These are phyloP conservation scores for Silene conica DNA, from an alignment of 148 eudicot genomes.

Conservation along the genomic window DNA sequence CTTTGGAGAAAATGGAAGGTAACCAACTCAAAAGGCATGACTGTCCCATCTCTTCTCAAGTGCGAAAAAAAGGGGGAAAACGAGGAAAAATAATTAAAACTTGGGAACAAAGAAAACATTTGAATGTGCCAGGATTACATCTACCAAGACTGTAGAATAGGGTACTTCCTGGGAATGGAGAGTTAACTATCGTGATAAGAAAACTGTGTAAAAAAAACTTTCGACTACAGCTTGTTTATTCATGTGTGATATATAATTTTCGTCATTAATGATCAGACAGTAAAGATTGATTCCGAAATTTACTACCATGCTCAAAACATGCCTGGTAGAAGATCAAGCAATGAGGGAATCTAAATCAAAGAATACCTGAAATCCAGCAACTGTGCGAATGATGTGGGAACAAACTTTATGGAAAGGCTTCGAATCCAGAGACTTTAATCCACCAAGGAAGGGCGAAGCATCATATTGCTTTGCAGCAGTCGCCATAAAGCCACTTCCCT, in stretches of 20 bases:
- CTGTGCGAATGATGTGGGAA: constrained; percentile 90
- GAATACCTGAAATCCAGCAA: constrained; percentile 87
- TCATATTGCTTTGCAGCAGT: constrained; percentile 98
- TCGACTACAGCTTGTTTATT: background rate
- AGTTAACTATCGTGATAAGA: background rate
- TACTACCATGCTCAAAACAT: background rate
- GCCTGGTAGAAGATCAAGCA: background rate
- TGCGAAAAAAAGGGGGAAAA: background rate
- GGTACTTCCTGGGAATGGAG: background rate
- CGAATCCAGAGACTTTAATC: constrained; percentile 74
- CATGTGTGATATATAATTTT: background rate
- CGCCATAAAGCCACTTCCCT: constrained; percentile 97
- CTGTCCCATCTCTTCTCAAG: background rate
- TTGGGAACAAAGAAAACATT: background rate
- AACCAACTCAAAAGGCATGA: background rate
- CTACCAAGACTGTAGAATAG: background rate
- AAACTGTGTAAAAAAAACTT: background rate
- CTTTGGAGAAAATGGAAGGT: background rate
- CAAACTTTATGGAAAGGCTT: constrained; percentile 98
- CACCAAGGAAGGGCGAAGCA: constrained; percentile 89
- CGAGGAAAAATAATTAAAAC: no score
- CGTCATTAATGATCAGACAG: background rate
- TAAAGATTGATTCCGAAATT: background rate
- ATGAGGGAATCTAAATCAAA: background rate
- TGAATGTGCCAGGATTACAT: background rate